phyloP scores from a whole-genome alignment of 2,329 filamentous ascomycete species.

The Pestalotiopsis sp. region DNA sequence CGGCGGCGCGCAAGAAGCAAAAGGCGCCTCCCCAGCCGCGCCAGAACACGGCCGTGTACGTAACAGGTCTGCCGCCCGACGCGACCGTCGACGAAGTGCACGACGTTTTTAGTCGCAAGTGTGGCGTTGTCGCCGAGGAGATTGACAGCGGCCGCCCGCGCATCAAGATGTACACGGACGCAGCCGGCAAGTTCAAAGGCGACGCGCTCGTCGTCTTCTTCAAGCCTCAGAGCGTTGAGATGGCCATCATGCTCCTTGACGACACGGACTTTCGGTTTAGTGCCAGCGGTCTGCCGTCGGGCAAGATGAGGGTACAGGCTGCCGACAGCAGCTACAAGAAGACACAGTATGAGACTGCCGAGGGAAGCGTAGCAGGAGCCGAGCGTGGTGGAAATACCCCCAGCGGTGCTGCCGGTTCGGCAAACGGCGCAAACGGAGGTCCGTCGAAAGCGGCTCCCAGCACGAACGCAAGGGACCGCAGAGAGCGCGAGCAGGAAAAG shows the following conservation, averaged over 20 bases:
- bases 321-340: conserved; percentile 94
- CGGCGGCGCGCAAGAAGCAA: conserved; percentile 43
- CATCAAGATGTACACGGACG: conserved; percentile 90
- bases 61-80: conserved; percentile 83
- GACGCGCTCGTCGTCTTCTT: conserved; percentile 94
- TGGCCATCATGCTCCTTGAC: conserved; percentile 80
- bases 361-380: conserved; percentile 17
- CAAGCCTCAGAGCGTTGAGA: conserved; percentile 87
- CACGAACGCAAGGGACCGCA: conserved; percentile 43
- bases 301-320: conserved; percentile 77
- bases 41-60: conserved; percentile 89
- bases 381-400: conserved; percentile 14
- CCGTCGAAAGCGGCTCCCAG: conserved; percentile 38
- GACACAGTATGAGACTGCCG: conserved; percentile 62
- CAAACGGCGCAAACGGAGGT: conserved; percentile 1
- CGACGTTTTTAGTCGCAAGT: conserved; percentile 80
- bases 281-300: conserved; percentile 50
- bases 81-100: conserved; percentile 79
- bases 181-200: conserved; percentile 84
- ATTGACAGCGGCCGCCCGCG: conserved; percentile 85
- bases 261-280: conserved; percentile 78
- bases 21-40: conserved; percentile 52
- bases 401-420: conserved; percentile 15
- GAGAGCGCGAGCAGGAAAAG: conserved; percentile 66
- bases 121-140: conserved; percentile 90